Evolutionary conservation across 768 basidiomycete species (phyloP).

Genomic region (Tylopilus cervinicoccineus): DNA sequence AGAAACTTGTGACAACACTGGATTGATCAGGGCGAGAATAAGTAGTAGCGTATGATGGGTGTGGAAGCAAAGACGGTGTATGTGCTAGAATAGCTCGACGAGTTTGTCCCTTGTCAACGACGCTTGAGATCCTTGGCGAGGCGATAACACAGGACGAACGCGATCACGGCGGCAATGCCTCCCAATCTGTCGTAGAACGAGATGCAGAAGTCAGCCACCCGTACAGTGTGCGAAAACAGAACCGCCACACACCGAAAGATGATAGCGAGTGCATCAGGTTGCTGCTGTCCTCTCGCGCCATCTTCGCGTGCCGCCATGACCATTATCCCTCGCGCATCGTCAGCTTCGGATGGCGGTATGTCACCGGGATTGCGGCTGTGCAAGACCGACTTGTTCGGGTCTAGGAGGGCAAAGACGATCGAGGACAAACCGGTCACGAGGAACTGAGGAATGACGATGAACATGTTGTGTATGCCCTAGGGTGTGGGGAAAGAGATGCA

Average conservation of each 20-base stretch:
- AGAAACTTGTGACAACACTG: no score
- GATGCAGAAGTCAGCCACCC: background rate
- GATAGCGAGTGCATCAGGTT: conserved; percentile 63
- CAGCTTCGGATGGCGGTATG: background rate
- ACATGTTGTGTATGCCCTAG: conserved; percentile 94
- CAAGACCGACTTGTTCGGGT: conserved; percentile 50
- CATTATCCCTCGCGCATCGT: background rate
- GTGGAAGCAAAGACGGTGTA: background rate
- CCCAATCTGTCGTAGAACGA: conserved; percentile 33
- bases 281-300: background rate
- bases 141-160: conserved; percentile 51
- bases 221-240: background rate
- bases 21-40: background rate
- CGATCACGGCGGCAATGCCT: conserved; percentile 50
- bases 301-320: background rate
- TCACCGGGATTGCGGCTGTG: conserved; percentile 30
- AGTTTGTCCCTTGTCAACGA: conserved; percentile 6
- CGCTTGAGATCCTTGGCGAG: conserved; percentile 52
- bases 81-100: no score
- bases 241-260: conserved; percentile 59
- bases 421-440: conserved; percentile 84
- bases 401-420: conserved; percentile 82
- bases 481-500: background rate
- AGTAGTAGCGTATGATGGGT: background rate
- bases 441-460: conserved; percentile 92